Conservation (phyloP, 1,284 basidiomycete genomes). For the Naganishia cerealis region DNA sequence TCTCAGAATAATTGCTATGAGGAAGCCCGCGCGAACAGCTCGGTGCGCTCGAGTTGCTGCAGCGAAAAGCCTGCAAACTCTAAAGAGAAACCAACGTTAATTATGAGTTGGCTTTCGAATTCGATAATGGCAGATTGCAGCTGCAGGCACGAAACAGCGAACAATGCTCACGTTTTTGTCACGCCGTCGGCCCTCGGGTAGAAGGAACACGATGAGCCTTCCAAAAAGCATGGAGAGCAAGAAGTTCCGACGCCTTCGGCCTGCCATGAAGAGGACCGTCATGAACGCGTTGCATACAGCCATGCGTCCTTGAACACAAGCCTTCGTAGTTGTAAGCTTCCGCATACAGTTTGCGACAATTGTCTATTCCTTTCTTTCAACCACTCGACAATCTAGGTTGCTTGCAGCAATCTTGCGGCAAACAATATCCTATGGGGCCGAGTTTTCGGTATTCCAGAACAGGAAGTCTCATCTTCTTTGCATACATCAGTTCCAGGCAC, state of each 20-base stretch:
- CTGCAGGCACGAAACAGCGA: too few relatives aligned
- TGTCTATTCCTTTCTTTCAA: neutral
- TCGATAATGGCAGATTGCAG: neutral
- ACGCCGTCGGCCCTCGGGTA: neutral
- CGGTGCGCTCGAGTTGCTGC: too few relatives aligned
- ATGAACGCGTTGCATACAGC: neutral
- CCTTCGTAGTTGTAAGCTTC: constrained; percentile 3
- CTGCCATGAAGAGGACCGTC: neutral
- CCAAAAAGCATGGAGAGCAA: neutral
- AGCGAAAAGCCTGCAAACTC: neutral
- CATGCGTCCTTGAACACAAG: neutral
- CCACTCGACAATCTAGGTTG: neutral
- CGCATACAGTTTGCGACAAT: constrained; percentile 1
- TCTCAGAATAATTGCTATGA: too few relatives aligned
- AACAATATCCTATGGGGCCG: neutral
- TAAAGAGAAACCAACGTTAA: neutral
- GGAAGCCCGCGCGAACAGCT: too few relatives aligned
- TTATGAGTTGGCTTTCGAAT: neutral
- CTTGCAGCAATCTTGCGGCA: neutral
- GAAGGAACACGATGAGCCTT: neutral
- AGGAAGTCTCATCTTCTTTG: neutral
- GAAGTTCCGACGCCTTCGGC: neutral
- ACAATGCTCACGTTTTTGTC: neutral
- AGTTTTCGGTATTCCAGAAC: neutral
- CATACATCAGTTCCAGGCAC: neutral